Evolutionary conservation across 2,329 filamentous ascomycete species (phyloP).

Genomic region (Lecanicillium sp.): DNA sequence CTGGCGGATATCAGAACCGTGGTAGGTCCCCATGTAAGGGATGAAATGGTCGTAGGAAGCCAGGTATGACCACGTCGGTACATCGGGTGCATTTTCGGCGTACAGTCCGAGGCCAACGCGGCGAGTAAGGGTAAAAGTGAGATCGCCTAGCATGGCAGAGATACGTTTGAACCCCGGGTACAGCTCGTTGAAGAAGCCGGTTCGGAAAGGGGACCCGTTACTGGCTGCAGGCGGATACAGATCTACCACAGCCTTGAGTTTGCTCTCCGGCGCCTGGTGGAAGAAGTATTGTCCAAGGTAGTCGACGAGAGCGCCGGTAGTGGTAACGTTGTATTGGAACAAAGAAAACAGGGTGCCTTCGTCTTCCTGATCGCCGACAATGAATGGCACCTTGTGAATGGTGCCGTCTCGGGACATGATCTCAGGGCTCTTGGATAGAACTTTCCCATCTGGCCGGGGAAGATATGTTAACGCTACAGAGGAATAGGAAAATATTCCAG

Average conservation of each 20-base stretch:
- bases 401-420: constrained; percentile 62
- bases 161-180: constrained; percentile 63
- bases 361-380: constrained; percentile 6
- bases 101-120: constrained; percentile 56
- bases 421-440: constrained; percentile 38
- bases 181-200: not conserved
- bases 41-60: constrained; percentile 67
- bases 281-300: not conserved
- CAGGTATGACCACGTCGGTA: constrained; percentile 70
- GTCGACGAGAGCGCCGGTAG: not conserved
- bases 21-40: constrained; percentile 42
- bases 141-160: constrained; percentile 67
- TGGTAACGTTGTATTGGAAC: not conserved
- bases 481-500: not conserved
- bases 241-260: not conserved
- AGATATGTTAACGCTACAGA: not conserved
- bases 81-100: constrained; percentile 44
- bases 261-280: not conserved
- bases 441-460: not conserved
- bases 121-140: constrained; percentile 67
- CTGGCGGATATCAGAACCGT: constrained; percentile 55
- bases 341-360: constrained; percentile 1
- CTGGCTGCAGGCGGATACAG: not conserved
- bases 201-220: not conserved
- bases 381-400: not conserved